phyloP scores from a whole-genome alignment of 1,284 basidiomycete genomes.

The Cryptococcus floricola region DNA sequence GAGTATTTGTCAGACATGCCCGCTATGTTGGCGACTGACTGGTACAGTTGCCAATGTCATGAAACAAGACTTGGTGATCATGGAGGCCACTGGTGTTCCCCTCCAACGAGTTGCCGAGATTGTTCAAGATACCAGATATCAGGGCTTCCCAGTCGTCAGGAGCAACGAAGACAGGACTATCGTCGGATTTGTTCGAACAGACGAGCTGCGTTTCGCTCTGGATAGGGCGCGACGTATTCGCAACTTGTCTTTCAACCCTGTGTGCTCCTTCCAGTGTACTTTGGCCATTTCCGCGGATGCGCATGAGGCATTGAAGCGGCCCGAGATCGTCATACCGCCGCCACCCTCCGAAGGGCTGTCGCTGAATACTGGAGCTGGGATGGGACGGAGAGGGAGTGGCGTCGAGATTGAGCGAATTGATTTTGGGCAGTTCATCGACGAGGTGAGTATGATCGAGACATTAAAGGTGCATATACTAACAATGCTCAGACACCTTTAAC shows the following conservation, averaged over 20 bases:
- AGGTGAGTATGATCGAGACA: constrained; percentile 54
- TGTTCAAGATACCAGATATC: constrained; percentile 67
- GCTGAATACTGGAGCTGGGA: constrained; percentile 3
- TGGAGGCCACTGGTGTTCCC: constrained; percentile 71
- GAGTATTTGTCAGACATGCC: constrained; percentile 15
- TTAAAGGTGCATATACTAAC: not conserved
- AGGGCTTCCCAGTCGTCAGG: constrained; percentile 86
- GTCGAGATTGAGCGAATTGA: constrained; percentile 55
- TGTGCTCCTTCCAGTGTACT: constrained; percentile 62
- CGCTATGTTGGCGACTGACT: constrained; percentile 3
- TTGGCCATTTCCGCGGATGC: constrained; percentile 24
- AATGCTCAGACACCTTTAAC: constrained; percentile 74
- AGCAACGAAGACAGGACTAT: constrained; percentile 57
- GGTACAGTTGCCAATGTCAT: constrained; percentile 78
- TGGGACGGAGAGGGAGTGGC: constrained; percentile 19
- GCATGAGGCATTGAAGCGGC: constrained; percentile 12
- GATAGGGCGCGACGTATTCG: constrained; percentile 67
- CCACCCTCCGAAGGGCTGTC: constrained; percentile 5
- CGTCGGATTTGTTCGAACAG: constrained; percentile 82
- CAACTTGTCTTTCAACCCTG: constrained; percentile 61
- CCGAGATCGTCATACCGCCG: constrained; percentile 34
- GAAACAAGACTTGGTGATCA: constrained; percentile 69
- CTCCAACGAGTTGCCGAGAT: constrained; percentile 62
- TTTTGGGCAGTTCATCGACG: constrained; percentile 87
- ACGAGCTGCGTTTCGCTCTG: constrained; percentile 79